These are phyloP conservation scores for Astragalus membranaceus DNA, from an alignment of 306 rosid species.

Conservation along the genomic window DNA sequence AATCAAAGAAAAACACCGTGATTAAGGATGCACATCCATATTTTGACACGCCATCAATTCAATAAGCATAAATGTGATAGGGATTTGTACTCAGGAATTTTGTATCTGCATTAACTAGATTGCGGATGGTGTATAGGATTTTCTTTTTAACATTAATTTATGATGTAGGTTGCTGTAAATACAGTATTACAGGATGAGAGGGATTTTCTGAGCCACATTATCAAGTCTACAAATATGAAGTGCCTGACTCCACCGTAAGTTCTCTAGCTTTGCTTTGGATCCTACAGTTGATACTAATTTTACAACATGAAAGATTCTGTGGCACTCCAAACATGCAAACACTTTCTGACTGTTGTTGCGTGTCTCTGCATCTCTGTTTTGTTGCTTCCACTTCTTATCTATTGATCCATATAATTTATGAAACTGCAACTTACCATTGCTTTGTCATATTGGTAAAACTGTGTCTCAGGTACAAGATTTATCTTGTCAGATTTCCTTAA, in stretches of 20 bases:
- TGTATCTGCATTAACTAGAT: background rate
- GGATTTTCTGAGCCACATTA: slow-evolving; percentile 70
- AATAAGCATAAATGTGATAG: background rate
- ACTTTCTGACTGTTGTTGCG: background rate
- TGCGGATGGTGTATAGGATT: slow-evolving; percentile 20
- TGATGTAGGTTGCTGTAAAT: slow-evolving; percentile 74
- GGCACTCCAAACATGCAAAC: background rate
- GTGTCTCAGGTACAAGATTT: background rate
- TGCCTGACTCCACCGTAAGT: slow-evolving; percentile 87
- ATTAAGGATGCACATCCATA: background rate
- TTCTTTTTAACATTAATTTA: slow-evolving; percentile 8
- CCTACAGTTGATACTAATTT: slow-evolving; percentile 11
- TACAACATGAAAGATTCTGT: background rate
- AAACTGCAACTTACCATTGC: background rate
- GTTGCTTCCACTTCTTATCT: background rate
- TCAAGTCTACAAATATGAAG: slow-evolving; percentile 85
- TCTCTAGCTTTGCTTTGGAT: background rate
- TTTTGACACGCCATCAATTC: too few relatives aligned
- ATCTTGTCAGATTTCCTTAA: background rate
- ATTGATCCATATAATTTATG: background rate
- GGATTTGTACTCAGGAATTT: slow-evolving; percentile 8
- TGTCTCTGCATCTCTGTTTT: background rate
- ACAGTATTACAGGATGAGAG: slow-evolving; percentile 77
- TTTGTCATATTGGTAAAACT: background rate
- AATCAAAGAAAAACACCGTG: background rate